Percentiles rank a stretch among this genome's conserved stretches.
Evolutionary conservation across 768 basidiomycete species (phyloP).

Genomic region (Boletales sp.): DNA sequence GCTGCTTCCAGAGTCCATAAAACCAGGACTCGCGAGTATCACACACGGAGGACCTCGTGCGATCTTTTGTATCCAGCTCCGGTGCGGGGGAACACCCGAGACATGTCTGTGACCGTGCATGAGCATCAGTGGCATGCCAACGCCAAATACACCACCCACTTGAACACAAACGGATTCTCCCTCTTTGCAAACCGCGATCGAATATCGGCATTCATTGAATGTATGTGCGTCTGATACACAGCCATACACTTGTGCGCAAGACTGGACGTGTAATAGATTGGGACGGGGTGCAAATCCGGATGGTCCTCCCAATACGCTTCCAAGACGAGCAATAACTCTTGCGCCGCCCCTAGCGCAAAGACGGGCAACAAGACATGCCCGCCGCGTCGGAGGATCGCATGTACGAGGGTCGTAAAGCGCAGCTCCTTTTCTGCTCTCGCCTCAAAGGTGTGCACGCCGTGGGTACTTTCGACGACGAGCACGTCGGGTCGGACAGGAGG

Average conservation of each 20-base stretch:
- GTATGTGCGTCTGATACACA: conserved; percentile 94
- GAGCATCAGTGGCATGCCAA: too few relatives aligned
- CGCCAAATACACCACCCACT: conserved; percentile 46
- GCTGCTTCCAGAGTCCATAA: conserved; percentile 87
- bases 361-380: conserved; percentile 93
- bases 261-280: conserved; percentile 92
- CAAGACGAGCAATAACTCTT: conserved; percentile 87
- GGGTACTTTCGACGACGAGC: conserved; percentile 95
- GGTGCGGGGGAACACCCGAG: conserved; percentile 68
- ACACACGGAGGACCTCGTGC: conserved; percentile 93
- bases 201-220: conserved; percentile 94
- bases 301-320: conserved; percentile 97
- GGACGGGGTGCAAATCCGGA: conserved; percentile 87
- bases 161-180: conserved; percentile 99
- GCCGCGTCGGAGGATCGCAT: conserved; percentile 83
- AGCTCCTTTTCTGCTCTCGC: conserved; percentile 84
- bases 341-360: conserved; percentile 91
- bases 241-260: conserved; percentile 96
- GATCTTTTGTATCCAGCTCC: conserved; percentile 83
- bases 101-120: conserved; percentile 51
- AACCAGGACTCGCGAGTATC: conserved; percentile 91
- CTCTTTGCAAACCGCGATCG: conserved; percentile 84
- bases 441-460: conserved; percentile 88
- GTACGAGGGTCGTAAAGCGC: conserved; percentile 88
- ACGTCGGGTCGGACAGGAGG: conserved; percentile 90